These are phyloP conservation scores for Zanthoxylum bungeanum DNA, from an alignment of 345 rosid genomes.

Conservation along the genomic window DNA sequence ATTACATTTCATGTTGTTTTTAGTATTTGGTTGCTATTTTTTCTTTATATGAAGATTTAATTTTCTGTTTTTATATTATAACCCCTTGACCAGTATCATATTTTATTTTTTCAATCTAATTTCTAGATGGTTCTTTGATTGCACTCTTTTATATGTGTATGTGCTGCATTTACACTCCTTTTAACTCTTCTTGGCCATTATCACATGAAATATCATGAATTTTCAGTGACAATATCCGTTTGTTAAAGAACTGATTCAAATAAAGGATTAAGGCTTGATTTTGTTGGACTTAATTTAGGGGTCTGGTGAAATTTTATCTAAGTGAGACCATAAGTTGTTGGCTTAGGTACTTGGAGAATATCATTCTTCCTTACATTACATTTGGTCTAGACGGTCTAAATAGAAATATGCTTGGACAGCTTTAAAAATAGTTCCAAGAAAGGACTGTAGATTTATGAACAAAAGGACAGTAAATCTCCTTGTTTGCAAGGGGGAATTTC, in stretches of 20 bases:
- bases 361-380: not conserved
- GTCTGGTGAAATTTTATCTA: not conserved
- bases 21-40: not conserved
- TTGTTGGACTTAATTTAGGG: not conserved
- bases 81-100: not conserved
- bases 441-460: too few species aligned
- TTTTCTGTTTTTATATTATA: not conserved
- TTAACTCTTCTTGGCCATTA: not conserved
- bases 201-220: not conserved
- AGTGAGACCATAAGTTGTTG: not conserved
- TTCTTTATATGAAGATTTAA: not conserved
- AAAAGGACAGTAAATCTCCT: not conserved
- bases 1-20: constrained; percentile 15
- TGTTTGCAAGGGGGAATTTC: not conserved
- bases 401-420: not conserved
- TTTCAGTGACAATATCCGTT: not conserved
- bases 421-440: too few species aligned
- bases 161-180: not conserved
- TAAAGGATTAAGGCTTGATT: not conserved
- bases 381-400: not conserved
- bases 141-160: not conserved
- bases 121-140: not conserved
- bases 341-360: not conserved
- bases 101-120: not conserved
- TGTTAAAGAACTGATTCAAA: not conserved